phyloP scores from a whole-genome alignment of 148 eudicot species.

The Nepenthes mirabilis region DNA sequence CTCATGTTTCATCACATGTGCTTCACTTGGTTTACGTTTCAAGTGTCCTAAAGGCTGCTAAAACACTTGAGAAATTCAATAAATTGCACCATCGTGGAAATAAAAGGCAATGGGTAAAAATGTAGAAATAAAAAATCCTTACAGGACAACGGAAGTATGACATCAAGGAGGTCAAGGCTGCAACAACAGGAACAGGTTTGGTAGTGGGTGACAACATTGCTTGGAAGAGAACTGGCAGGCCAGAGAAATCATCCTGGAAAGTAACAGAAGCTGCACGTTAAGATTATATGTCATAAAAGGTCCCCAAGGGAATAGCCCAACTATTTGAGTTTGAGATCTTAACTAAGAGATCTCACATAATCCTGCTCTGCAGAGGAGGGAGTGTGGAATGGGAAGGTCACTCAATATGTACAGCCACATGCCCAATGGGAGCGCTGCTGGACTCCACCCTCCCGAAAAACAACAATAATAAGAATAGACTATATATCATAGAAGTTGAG shows the following conservation, averaged over 20 bases:
- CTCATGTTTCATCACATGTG: too few species aligned
- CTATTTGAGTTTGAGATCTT: neutral
- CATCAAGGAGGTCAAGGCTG: slow-evolving; percentile 67
- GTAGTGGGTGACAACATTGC: slow-evolving; percentile 53
- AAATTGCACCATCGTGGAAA: neutral
- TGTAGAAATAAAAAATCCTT: slow-evolving; percentile 11
- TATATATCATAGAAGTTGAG: neutral
- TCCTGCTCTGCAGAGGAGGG: neutral
- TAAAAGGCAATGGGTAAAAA: neutral
- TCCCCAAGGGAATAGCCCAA: neutral
- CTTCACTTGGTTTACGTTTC: too few species aligned
- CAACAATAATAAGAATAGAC: neutral
- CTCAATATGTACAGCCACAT: too few species aligned
- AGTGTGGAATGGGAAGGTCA: too few species aligned
- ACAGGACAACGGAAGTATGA: slow-evolving; percentile 71
- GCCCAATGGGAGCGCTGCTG: too few species aligned
- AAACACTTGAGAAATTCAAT: neutral
- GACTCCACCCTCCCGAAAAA: too few species aligned
- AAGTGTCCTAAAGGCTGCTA: too few species aligned
- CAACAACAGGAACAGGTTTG: slow-evolving; percentile 63
- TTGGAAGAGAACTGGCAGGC: slow-evolving; percentile 50
- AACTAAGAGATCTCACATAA: neutral
- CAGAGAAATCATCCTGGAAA: slow-evolving; percentile 52
- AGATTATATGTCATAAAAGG: neutral
- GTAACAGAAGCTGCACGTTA: slow-evolving; percentile 5